Evolutionary conservation across 495 filamentous ascomycete species (phyloP), one percentile per base, ranked within the genome.

Genomic region (Peziza echinospora): DNA sequence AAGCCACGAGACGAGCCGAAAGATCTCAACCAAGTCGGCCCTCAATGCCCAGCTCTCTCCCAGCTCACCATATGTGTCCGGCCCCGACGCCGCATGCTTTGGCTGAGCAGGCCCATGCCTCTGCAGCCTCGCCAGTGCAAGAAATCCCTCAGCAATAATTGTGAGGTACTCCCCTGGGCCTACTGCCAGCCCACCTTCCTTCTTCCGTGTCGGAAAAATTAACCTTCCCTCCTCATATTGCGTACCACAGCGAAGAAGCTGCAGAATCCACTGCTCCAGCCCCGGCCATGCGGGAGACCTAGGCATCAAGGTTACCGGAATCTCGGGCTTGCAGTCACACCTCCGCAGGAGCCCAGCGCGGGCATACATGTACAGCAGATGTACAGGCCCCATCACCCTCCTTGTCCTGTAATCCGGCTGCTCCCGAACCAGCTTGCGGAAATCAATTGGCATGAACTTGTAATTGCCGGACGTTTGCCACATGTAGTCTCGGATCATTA

Each of bases 281-380:
- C 19, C 46, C 13, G 46, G 46, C 46, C 46, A 47, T 42, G 34
- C 26, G 19, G 46, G 37, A 25, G 28, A 47, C 30, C 21, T 17
- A 5, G 46, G 34, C 19, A 47, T 47, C 16, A 46, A 26, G 21
- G 26, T 7, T 30, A 19, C n/a, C 24, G 7, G 34, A 28, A 30
- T 19, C 3, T 25, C 44, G 5, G 24, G 44, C 24, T 25, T 37
- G 44, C 25, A 46, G 26, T 21, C 22, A 26, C 26, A 46, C 23
- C 28, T 37, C 44, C 44, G 44, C 5, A 46, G 24, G 9, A 46
- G 44, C 16, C 24, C 26, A 13, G 44, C 44, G 23, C 44, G 24
- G 25, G 44, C 44, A 13, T 26, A 16, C 17, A 46, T 26, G 34
- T 26, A 46, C 44, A 46, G 44, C 3, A 46, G 26, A 22, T 46